Evolutionary conservation across 805 yeast species (phyloP).

Genomic region (Pichia nakasei): DNA sequence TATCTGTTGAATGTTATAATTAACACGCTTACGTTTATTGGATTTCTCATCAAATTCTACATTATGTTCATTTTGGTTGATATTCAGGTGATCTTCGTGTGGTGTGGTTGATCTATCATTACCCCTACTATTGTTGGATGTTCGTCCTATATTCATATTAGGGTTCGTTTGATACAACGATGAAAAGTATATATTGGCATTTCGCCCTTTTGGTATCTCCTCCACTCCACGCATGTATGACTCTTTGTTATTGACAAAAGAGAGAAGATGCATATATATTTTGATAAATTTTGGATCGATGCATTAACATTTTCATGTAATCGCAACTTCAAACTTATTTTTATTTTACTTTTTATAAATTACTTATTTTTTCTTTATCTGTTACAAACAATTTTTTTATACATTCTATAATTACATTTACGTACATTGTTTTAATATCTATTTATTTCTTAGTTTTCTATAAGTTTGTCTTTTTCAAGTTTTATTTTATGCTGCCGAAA

Average conservation of each 20-base stretch:
- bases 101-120: conserved; percentile 1
- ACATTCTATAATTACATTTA: too few species aligned
- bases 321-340: background rate
- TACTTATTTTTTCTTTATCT: too few species aligned
- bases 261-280: too few species aligned
- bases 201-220: conserved; percentile 23
- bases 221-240: conserved; percentile 22
- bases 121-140: background rate
- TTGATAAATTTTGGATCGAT: too few species aligned
- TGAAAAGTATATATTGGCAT: conserved; percentile 19
- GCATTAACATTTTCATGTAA: background rate
- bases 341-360: too few species aligned
- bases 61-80: background rate
- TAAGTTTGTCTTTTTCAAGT: background rate
- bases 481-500: background rate
- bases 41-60: background rate
- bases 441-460: background rate
- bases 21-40: conserved; percentile 24
- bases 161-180: conserved; percentile 18
- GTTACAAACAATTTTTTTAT: too few species aligned
- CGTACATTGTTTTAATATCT: too few species aligned
- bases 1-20: conserved; percentile 27
- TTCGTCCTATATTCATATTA: background rate
- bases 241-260: too few species aligned
- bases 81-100: background rate